Conservation (phyloP, 331 rosid species). For the Cydonia oblonga region DNA sequence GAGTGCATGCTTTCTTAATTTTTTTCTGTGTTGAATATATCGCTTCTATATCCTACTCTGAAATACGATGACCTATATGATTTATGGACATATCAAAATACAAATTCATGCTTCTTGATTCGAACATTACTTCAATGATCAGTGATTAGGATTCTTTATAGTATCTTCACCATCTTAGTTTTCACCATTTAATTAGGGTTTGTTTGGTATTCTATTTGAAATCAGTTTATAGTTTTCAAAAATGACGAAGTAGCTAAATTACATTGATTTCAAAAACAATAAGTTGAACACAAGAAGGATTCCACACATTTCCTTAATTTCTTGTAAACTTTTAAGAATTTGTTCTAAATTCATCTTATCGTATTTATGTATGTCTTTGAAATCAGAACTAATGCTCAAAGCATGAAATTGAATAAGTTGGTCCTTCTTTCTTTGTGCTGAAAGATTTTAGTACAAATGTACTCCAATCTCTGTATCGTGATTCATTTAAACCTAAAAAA, state of each 20-base stretch:
- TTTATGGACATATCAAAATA: background rate
- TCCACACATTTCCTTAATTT: too few species aligned
- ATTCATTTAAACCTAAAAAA: background rate
- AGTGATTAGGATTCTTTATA: background rate
- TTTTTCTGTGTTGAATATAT: background rate
- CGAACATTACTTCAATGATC: background rate
- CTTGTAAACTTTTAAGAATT: too few species aligned
- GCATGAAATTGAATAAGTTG: background rate
- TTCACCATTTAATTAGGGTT: too few species aligned
- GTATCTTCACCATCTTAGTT: too few species aligned
- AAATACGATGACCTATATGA: background rate
- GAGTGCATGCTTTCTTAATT: too few species aligned
- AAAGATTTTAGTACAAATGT: background rate
- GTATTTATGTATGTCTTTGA: background rate
- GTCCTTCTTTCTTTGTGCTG: background rate
- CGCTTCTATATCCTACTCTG: background rate
- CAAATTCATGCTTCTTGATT: background rate
- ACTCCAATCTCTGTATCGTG: background rate
- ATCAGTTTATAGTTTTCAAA: too few species aligned
- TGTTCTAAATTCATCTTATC: background rate
- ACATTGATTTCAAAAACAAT: too few species aligned
- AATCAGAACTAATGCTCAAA: background rate
- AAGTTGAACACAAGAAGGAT: too few species aligned
- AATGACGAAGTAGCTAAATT: too few species aligned
- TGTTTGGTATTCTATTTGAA: too few species aligned